These are phyloP conservation scores for Botryotinia narcissicola DNA, from an alignment of 2,329 filamentous ascomycete genomes.

Conservation along the genomic window DNA sequence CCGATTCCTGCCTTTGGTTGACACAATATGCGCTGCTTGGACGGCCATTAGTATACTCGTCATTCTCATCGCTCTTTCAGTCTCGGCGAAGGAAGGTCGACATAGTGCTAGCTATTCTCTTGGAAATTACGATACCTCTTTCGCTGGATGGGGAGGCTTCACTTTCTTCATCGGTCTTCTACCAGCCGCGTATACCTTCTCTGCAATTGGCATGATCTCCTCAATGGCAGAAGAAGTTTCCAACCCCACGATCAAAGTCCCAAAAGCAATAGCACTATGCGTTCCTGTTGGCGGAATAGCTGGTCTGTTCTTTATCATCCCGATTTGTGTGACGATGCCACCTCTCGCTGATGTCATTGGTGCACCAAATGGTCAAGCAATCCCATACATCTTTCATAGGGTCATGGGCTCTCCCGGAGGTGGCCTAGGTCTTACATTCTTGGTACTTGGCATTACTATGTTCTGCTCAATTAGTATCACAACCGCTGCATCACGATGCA, in stretches of 20 bases:
- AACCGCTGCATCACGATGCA: slow-evolving; percentile 57
- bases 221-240: slow-evolving; percentile 61
- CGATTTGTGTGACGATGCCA: slow-evolving; percentile 50
- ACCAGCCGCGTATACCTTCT: slow-evolving; percentile 57
- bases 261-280: slow-evolving; percentile 47
- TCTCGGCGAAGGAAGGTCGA: slow-evolving; percentile 52
- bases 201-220: slow-evolving; percentile 60
- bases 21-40: slow-evolving; percentile 56
- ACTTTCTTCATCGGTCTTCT: slow-evolving; percentile 62
- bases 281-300: slow-evolving; percentile 49
- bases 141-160: slow-evolving; percentile 58
- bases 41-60: slow-evolving; percentile 56
- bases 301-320: slow-evolving; percentile 52
- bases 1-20: slow-evolving; percentile 61
- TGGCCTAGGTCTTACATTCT: slow-evolving; percentile 48
- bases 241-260: slow-evolving; percentile 50
- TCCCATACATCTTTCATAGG: slow-evolving; percentile 50
- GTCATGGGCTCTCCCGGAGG: slow-evolving; percentile 51
- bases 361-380: slow-evolving; percentile 47
- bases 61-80: slow-evolving; percentile 55
- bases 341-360: slow-evolving; percentile 46
- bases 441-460: slow-evolving; percentile 49
- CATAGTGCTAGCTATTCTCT: slow-evolving; percentile 52
- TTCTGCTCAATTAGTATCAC: slow-evolving; percentile 55
- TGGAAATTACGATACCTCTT: slow-evolving; percentile 54